phyloP scores from a whole-genome alignment of 345 rosid species.

The Eucalyptus erythrocorys region DNA sequence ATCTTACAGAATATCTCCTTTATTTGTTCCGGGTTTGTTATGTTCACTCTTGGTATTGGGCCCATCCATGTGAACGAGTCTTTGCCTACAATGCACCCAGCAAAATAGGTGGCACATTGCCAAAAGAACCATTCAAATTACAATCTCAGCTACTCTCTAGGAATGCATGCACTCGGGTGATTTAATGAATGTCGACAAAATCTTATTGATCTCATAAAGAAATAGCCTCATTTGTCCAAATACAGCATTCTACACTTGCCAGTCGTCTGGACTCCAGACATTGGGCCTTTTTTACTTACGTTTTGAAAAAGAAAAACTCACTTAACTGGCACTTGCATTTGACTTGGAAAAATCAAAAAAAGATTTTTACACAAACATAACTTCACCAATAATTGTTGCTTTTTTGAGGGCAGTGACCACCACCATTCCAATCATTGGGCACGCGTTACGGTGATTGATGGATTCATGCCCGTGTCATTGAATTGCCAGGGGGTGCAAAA shows the following conservation, averaged over 20 bases:
- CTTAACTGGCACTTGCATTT: not conserved
- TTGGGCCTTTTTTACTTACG: not conserved
- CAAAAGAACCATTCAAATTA: not conserved
- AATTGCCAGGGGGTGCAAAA: not conserved
- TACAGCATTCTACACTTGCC: not conserved
- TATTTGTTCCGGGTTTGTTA: constrained; percentile 33
- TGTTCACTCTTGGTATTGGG: constrained; percentile 24
- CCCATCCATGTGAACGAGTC: constrained; percentile 38
- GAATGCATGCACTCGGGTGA: not conserved
- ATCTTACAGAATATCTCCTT: constrained; percentile 26
- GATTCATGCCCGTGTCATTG: not conserved
- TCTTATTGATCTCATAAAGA: not conserved
- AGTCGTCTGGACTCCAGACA: not conserved
- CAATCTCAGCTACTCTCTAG: not conserved
- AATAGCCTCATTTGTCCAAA: not conserved
- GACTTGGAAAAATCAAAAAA: not conserved
- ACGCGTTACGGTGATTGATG: not conserved
- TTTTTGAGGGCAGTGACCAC: not conserved
- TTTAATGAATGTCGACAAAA: not conserved
- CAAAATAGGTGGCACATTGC: not conserved
- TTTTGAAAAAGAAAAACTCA: not conserved
- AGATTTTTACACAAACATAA: not conserved
- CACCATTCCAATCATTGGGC: not conserved
- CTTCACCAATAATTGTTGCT: not conserved
- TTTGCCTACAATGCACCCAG: constrained; percentile 15